Base-by-base conservation (phyloP, 2,329 filamentous ascomycete genomes). In the Pseudopithomyces chartarum region DNA sequence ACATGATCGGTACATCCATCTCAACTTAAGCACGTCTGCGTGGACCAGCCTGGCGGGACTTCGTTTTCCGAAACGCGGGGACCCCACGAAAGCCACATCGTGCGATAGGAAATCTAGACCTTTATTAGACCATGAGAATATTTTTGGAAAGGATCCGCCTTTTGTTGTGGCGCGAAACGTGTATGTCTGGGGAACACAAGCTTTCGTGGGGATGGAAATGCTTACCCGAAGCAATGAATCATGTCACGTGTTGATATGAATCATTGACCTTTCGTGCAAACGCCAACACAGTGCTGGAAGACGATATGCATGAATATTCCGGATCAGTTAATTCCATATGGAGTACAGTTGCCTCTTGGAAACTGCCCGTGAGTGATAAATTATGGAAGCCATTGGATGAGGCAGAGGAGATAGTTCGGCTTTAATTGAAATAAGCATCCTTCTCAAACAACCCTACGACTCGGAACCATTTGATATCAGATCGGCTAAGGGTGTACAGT, bases 81-180 rank as follows among this genome's bases (percentile, higher is more conserved):
- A 49, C 34, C 46, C 33, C 33, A 49, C 46, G 26, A 38, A 38
- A 49, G 46, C 46, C 46, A 29, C 34, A 49, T 19, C 17, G 13
- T 23, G 22, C 34, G 26, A 39, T 22, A 20, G 4, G 11, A 15
- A 19, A 49, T 49, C 46, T 49, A 34, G 46, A 38, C 33, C 33
- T 19, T 15, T 12, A 22, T 19, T 22, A n/a, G n/a, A 13, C 12
- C 17, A 17, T 36, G 15, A 47, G 20, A 7, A 46, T 17, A 10
- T 22, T n/a, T 19, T 36, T 19, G 44, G 29, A 34, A 47, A 34
- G 10, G 29, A 36, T 47, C 19, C 11, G 44, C 29, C 4, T 11
- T 0, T 2, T 34, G 3, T 20, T 33, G 29, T n/a, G 44, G 29
- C 44, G 44, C 26, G 29, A 19, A 20, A 7, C 6, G 19, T 38